Evolutionary conservation across 1,284 basidiomycete species (phyloP), one percentile per base, ranked within the genome.

Genomic region (Ustilago lituana): DNA sequence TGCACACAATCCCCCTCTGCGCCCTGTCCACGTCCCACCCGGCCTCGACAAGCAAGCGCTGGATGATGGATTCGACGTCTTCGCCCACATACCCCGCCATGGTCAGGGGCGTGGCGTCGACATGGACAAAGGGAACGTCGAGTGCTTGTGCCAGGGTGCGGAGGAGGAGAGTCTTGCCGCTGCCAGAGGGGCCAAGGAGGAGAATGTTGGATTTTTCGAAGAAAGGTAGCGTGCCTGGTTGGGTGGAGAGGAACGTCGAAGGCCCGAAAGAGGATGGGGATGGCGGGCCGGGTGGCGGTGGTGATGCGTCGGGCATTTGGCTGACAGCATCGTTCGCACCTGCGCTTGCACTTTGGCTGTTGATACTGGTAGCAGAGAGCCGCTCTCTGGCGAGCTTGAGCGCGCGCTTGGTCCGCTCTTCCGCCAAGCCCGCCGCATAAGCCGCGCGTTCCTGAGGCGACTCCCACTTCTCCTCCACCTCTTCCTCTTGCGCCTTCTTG

Each of bases 161-260:
- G 1, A 76, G 48, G 11, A 77, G 60, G 0, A 76, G 51, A 5
- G 76, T 72, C 43, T 77, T 77, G 24, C 74, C 74, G 23, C 33
- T 46, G 3, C 67, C 91, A 35, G 89, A 89, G 2, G 86, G 89
- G 19, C 90, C 90, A 51, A 96, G 83, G 65, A 97, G 88, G 23
- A 98, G 87, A 48, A 98, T 86, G 55, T 90, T 88, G n/a, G 93
- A 88, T 4, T 88, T 87, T 83, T 98, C 94, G 53, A 98, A 70
- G 12, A 69, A 64, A 3, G 56, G 58, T 2, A 64, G 53, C 0
- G 49, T 52, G 6, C 53, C 55, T 0, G 69, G 69, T 6, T 14
- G 10, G 5, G 58, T 4, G 8, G 53, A 47, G n/a, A 60, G 53
- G 36, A 65, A 56, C 12, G n/a, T n/a, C n/a, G n/a, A n/a, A n/a